A percentile compares a stretch with the other conserved stretches of the same genome.
These are phyloP conservation scores for Phaeomoniella chlamydospora DNA, from an alignment of 2,329 filamentous ascomycete species.

Conservation along the genomic window DNA sequence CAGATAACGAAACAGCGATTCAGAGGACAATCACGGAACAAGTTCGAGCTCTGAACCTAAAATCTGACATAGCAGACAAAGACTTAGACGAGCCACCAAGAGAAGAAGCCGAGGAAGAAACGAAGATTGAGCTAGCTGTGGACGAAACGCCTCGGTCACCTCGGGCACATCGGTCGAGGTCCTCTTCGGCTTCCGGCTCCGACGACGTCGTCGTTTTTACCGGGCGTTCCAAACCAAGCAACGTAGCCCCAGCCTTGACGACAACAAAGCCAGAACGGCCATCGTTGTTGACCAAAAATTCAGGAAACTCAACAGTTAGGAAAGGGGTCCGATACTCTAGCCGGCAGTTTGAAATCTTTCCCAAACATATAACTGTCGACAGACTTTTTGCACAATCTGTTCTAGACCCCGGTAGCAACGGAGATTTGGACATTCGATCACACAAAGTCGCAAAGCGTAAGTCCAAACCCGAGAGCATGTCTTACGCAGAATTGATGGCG, in stretches of 20 bases:
- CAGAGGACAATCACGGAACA: neutral
- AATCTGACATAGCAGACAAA: neutral
- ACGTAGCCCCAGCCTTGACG: neutral
- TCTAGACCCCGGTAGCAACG: neutral
- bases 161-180: too few relatives aligned
- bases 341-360: neutral
- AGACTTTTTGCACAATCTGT: constrained; percentile 1
- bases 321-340: neutral
- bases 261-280: neutral
- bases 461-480: neutral
- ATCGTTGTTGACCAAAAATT: neutral
- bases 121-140: too few relatives aligned
- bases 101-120: too few relatives aligned
- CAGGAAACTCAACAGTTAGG: neutral
- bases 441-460: neutral
- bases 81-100: neutral
- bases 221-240: neutral
- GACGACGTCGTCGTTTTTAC: neutral
- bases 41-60: neutral
- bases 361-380: neutral
- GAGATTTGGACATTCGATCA: neutral
- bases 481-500: neutral
- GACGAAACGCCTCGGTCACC: too few relatives aligned
- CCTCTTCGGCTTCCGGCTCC: neutral
- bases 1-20: constrained; percentile 7